Base-by-base conservation (phyloP, 352 stramenopile species). In the Pythium coloratum region DNA sequence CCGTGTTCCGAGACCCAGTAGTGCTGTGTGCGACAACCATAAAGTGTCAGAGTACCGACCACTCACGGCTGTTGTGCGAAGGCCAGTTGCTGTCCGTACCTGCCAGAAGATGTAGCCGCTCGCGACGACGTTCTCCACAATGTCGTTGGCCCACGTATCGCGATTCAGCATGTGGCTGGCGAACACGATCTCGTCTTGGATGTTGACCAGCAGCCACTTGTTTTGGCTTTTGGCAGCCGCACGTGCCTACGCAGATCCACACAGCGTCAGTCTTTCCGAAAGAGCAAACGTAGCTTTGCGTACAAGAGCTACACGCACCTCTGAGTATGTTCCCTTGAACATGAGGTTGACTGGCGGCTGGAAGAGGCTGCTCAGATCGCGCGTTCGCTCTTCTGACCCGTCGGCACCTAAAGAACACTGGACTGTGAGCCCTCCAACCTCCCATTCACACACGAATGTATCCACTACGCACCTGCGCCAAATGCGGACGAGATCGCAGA, bases 41-140 rank as follows among this genome's bases (percentile, higher is more conserved):
- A 58, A 30, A 36, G 32, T 24, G 24, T 30, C 56, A 53, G 33
- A 40, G 26, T 53, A 30, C 28, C 28, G 28, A 30, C 28, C 28
- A 30, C 28, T 30, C 28, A 30, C 28, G 28, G 28, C 28, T 30
- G 28, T 30, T 30, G 28, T 30, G 28, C 28, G 28, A 7, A 33
- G n/a, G 46, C 32, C n/a, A 20, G 24, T 26, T 8, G n/a, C 16
- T 26, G 6, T 18, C 2, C 26, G 12, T 59, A 92, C 84, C 82
- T 95, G 94, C 95, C 95, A 99, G 76, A 99, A 97, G 33, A 99
- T 87, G 73, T 97, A 99, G 18, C 91, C 88, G 63, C 96, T 96
- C 54, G 88, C 82, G 49, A 99, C 87, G 4, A 99, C 73, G 73
- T 98, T 98, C 74, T 98, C 86, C 34, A 96, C 94, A 2, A 98